phyloP scores from a whole-genome alignment of 768 basidiomycete species.

The Leccinum obscurum region DNA sequence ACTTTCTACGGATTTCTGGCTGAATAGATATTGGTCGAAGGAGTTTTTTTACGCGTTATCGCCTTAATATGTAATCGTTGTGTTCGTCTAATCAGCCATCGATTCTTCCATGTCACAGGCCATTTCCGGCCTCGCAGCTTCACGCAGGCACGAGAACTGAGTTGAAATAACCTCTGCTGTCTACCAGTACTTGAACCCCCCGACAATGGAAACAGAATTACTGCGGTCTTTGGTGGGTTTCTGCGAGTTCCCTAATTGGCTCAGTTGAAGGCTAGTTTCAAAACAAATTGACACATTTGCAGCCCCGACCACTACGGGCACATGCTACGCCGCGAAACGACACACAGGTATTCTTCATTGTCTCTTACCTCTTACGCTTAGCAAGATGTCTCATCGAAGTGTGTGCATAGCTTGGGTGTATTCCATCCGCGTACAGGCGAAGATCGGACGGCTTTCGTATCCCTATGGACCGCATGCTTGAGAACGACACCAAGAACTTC shows the following conservation, averaged over 20 bases:
- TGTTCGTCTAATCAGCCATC: background rate
- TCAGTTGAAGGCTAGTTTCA: background rate
- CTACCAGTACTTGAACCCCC: too few species aligned
- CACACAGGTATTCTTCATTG: background rate
- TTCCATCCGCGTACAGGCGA: background rate
- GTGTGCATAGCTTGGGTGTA: background rate
- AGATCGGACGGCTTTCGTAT: background rate
- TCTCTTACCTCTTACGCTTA: background rate
- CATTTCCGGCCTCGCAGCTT: too few species aligned
- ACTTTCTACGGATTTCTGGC: background rate
- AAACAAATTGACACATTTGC: background rate
- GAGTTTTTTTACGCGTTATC: constrained; percentile 1
- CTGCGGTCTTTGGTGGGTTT: too few species aligned
- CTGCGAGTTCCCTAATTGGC: background rate
- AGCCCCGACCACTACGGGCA: background rate
- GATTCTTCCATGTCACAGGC: background rate
- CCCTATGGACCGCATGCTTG: background rate
- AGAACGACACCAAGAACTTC: background rate
- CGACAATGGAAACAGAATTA: too few species aligned
- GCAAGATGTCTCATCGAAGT: background rate
- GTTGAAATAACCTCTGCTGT: background rate
- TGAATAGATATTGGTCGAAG: constrained; percentile 5
- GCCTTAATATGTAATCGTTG: background rate
- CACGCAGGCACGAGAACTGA: background rate
- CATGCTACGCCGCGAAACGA: background rate